These are phyloP conservation scores for Fusarium siculi DNA, from an alignment of 2,329 filamentous ascomycete species.

Conservation along the genomic window DNA sequence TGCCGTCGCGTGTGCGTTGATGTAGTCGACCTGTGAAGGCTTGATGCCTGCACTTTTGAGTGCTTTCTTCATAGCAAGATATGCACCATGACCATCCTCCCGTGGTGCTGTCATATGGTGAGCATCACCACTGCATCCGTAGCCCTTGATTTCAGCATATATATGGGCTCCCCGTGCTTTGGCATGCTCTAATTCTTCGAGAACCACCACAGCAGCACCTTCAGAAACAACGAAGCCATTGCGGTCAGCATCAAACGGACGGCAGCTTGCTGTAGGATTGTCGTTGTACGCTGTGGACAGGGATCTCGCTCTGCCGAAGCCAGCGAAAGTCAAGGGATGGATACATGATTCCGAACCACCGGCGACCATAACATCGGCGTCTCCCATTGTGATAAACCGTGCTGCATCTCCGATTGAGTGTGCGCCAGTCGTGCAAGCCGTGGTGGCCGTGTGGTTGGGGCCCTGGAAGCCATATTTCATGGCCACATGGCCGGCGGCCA, in stretches of 20 bases:
- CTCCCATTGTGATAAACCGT: conserved; percentile 90
- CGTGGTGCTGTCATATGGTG: conserved; percentile 93
- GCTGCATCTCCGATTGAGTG: conserved; percentile 95
- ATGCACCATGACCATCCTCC: conserved; percentile 83
- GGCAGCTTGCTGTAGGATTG: conserved; percentile 74
- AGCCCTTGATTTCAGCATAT: conserved; percentile 89
- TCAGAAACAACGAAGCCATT: conserved; percentile 93
- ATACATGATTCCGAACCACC: conserved; percentile 96
- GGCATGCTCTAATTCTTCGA: conserved; percentile 93
- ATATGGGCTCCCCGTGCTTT: conserved; percentile 80
- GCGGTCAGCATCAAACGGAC: conserved; percentile 85
- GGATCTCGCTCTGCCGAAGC: conserved; percentile 88
- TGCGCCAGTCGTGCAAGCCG: conserved; percentile 94
- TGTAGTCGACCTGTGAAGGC: conserved; percentile 82
- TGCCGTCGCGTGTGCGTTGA: conserved; percentile 95
- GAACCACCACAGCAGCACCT: conserved; percentile 85
- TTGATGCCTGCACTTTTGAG: conserved; percentile 76
- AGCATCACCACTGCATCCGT: conserved; percentile 90
- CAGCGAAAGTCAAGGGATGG: conserved; percentile 90
- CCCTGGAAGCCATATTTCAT: conserved; percentile 92
- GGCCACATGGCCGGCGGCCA: conserved; percentile 93
- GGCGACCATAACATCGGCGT: conserved; percentile 96
- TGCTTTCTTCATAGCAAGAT: conserved; percentile 85
- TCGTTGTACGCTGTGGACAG: conserved; percentile 85
- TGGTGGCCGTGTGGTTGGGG: conserved; percentile 92